Base-by-base conservation (phyloP, 257 asterid species). In the Jacaranda mimosifolia region DNA sequence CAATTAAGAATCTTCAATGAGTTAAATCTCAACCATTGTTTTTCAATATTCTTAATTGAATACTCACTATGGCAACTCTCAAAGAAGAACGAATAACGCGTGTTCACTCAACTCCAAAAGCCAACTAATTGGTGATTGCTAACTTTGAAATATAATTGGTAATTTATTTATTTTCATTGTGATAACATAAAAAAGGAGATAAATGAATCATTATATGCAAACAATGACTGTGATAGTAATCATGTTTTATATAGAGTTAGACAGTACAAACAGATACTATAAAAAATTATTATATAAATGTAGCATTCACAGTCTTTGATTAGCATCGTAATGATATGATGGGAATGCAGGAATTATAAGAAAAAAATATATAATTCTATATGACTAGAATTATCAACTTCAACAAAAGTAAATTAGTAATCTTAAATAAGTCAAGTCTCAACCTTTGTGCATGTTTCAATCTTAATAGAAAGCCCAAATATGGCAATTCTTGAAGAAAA, bases 201-300 rank as follows among this genome's bases (percentile, higher is more conserved):
- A n/a, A 62, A 63, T n/a, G 21, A 63, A 63, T 63, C 69, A 63
- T 63, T 63, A 15, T 2, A 63, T 40, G 11, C 52, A 9, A 9
- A 39, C 21, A 18, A 3, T 42, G 9, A 40, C 4, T 6, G 53
- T 17, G 9, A 65, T 42, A 66, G 71, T 43, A 66, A 42, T 40
- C 69, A 68, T 69, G 21, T 76, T 76, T 63, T 78, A 0, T 51
- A 13, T 39, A 77, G 17, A 77, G 38, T 32, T 52, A 36, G 4
- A 70, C 0, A 7, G 9, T 13, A n/a, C n/a, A n/a, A n/a, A n/a
- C n/a, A n/a, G n/a, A n/a, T n/a, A n/a, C n/a, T n/a, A n/a, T n/a
- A n/a, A n/a, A n/a, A n/a, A n/a, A n/a, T n/a, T n/a, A n/a, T n/a
- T n/a, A n/a, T n/a, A n/a, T n/a, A n/a, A n/a, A n/a, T n/a, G n/a